Conservation (phyloP, 2,329 filamentous ascomycete genomes). For the Cladosporium sphaerospermum region DNA sequence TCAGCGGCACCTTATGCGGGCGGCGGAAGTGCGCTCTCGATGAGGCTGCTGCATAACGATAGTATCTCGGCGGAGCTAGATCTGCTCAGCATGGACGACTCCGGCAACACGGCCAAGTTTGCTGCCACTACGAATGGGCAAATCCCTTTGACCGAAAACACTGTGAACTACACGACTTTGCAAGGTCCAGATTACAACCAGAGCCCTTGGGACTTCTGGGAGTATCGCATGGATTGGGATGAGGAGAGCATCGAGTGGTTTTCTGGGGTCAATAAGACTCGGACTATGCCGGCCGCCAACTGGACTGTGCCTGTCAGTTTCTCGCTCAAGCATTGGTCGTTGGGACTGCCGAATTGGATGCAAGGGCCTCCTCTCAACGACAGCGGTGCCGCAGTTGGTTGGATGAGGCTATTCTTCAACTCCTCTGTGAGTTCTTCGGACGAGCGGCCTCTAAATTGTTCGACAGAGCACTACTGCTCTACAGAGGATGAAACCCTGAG, state of each 20-base stretch:
- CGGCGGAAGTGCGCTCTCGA: constrained; percentile 40
- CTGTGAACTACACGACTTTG: constrained; percentile 39
- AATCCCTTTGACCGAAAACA: constrained; percentile 32
- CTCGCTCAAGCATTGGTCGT: constrained; percentile 45
- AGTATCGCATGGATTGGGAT: constrained; percentile 45
- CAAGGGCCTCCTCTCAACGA: constrained; percentile 38
- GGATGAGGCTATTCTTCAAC: constrained; percentile 47
- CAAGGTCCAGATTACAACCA: constrained; percentile 28
- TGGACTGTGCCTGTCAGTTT: constrained; percentile 34
- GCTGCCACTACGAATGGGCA: constrained; percentile 35
- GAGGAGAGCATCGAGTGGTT: constrained; percentile 38
- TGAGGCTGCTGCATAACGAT: constrained; percentile 42
- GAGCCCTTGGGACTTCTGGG: constrained; percentile 40
- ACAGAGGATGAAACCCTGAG: constrained; percentile 24
- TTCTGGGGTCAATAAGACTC: constrained; percentile 30
- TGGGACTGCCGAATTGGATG: constrained; percentile 40
- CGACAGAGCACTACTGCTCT: constrained; percentile 17
- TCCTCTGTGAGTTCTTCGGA: constrained; percentile 35
- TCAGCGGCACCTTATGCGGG: constrained; percentile 30
- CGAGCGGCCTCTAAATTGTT: constrained; percentile 14
- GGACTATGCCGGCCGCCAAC: constrained; percentile 12
- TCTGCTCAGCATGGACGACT: constrained; percentile 40
- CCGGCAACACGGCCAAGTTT: constrained; percentile 32
- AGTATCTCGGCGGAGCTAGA: constrained; percentile 39
- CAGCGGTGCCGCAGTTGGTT: constrained; percentile 40